Evolutionary conservation across 176 grass and related monocot species (phyloP), one percentile per base, ranked within the genome.

Genomic region (Urochloa ruziziensis): DNA sequence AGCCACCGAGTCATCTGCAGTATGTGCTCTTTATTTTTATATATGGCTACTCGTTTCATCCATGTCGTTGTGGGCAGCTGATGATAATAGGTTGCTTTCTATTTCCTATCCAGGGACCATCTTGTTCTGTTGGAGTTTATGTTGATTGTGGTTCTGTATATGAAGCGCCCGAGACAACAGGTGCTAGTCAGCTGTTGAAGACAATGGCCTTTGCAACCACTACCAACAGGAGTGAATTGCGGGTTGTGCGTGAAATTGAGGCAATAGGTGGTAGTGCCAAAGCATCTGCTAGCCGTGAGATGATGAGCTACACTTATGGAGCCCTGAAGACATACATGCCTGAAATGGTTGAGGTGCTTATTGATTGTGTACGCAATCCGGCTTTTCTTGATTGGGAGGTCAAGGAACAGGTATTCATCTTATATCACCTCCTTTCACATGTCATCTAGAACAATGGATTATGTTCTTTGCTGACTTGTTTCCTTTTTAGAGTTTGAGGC

Each of bases 371-470:
- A 17, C 79, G 91, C 37, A 98, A 98, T 75, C 81, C 93, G 69
- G 93, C 91, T 74, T 94, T 95, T 36, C 89, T 98, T 58, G 93
- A 98, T 54, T 98, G 93, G 96, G 96, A 98, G 67, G 89, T 98
- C n/a, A 98, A 91, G 73, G 93, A 98, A 85, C 89, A 95, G 89
- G 96, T 95, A 93, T 63, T 77, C 44, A 53, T 80, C 25, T 61
- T 60, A 35, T 67, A 78, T 46, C 39, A 12, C 78, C n/a, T 52
- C 54, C 14, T 14, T 88, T 53, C 1, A 16, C 23, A 18, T 65
- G 7, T 77, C n/a, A 62, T 84, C 4, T 86, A 60, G 47, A 73
- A 73, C 37, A 70, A 42, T 70, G 43, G 19, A 53, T 37, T 65
- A 56, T 62, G 4, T 60, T 67, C 3, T 27, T 60, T 88, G 48